phyloP scores from a whole-genome alignment of 768 basidiomycete genomes.

The Suillus luteus region DNA sequence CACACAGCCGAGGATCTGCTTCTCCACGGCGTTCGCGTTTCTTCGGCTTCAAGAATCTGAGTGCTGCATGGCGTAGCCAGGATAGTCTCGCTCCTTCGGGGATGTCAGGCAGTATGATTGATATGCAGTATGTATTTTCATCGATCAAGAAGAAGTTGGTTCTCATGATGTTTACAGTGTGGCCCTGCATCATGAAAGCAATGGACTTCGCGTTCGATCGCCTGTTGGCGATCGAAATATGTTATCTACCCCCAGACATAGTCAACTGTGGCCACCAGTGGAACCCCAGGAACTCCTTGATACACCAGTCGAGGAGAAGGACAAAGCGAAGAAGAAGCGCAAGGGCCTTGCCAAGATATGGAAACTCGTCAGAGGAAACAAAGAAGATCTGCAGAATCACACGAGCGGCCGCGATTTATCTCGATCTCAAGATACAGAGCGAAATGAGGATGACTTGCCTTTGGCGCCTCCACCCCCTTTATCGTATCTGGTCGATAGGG shows the following conservation, averaged over 20 bases:
- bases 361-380: conserved; percentile 71
- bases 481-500: conserved; percentile 74
- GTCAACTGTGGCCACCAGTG: conserved; percentile 53
- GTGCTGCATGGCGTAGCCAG: conserved; percentile 73
- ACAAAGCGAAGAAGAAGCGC: conserved; percentile 75
- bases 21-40: conserved; percentile 75
- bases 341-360: conserved; percentile 80
- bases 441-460: conserved; percentile 68
- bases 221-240: conserved; percentile 38
- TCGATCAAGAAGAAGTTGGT: conserved; percentile 9
- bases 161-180: conserved; percentile 47
- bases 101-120: conserved; percentile 84
- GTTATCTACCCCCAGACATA: conserved; percentile 42
- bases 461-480: conserved; percentile 90
- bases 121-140: conserved; percentile 77
- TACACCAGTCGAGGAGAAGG: conserved; percentile 36
- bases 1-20: conserved; percentile 67
- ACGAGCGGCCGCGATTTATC: conserved; percentile 34
- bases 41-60: conserved; percentile 75
- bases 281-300: conserved; percentile 36
- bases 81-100: conserved; percentile 83
- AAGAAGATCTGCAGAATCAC: conserved; percentile 29
- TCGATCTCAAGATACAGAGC: conserved; percentile 37
- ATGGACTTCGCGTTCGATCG: conserved; percentile 33
- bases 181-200: conserved; percentile 71